Conservation (phyloP, 805 yeast species). For the Saturnispora saitoi region DNA sequence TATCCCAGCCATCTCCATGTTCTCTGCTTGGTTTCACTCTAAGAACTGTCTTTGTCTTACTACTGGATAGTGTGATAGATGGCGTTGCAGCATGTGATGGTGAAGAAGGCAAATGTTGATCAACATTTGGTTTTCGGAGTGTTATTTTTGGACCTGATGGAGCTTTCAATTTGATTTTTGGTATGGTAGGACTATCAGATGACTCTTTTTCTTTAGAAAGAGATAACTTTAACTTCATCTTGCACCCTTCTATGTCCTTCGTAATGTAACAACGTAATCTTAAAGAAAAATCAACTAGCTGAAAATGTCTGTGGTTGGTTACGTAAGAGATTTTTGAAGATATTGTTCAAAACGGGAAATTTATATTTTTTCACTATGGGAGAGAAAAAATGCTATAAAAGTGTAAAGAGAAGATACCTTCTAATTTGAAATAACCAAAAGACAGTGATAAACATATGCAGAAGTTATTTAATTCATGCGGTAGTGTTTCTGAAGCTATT, state of each 20-base stretch:
- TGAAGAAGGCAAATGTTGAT: neutral
- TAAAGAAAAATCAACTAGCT: neutral
- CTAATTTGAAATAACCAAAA: neutral
- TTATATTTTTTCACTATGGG: neutral
- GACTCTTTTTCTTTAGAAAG: slow-evolving; percentile 1
- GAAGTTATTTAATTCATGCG: slow-evolving; percentile 9
- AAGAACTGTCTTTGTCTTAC: slow-evolving; percentile 33
- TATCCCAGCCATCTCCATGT: slow-evolving; percentile 94
- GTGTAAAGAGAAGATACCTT: neutral
- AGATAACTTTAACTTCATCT: slow-evolving; percentile 7
- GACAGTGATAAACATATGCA: slow-evolving; percentile 8
- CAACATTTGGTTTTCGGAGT: slow-evolving; percentile 58
- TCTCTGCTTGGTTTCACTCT: slow-evolving; percentile 53
- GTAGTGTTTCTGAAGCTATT: slow-evolving; percentile 7
- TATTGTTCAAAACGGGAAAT: neutral
- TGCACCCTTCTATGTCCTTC: neutral
- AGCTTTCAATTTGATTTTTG: slow-evolving; percentile 13
- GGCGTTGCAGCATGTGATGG: slow-evolving; percentile 11
- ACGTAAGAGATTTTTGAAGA: neutral
- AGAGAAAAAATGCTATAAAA: neutral
- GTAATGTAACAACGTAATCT: neutral
- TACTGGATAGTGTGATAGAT: slow-evolving; percentile 19
- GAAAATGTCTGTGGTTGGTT: neutral
- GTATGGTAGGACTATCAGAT: slow-evolving; percentile 2
- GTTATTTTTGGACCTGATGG: slow-evolving; percentile 33